phyloP scores from a whole-genome alignment of 2,329 filamentous ascomycete species.

The Aspergillus aculeatinus region DNA sequence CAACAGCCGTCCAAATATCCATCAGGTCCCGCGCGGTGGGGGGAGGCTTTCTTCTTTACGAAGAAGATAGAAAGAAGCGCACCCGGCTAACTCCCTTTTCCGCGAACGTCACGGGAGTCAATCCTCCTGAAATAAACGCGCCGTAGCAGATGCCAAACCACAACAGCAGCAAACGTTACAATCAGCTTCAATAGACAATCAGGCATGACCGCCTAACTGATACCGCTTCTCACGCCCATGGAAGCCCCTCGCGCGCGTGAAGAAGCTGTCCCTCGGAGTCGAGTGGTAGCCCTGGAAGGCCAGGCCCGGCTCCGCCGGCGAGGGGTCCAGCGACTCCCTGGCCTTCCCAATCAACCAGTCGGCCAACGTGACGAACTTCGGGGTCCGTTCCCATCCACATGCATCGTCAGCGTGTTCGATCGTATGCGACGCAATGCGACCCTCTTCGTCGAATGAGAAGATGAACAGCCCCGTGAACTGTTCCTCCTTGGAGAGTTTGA shows the following conservation, averaged over 20 bases:
- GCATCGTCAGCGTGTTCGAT: slow-evolving; percentile 91
- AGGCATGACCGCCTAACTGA: background rate
- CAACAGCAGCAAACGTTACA: background rate
- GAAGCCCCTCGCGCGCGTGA: background rate
- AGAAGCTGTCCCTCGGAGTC: background rate
- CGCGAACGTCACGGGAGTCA: too few species aligned
- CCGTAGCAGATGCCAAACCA: too few species aligned
- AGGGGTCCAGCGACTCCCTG: slow-evolving; percentile 46
- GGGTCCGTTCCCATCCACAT: slow-evolving; percentile 77
- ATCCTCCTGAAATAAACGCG: too few species aligned
- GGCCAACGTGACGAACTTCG: slow-evolving; percentile 84
- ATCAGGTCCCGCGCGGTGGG: background rate
- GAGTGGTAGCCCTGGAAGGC: slow-evolving; percentile 27
- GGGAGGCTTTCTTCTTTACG: too few species aligned
- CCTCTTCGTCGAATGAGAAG: slow-evolving; percentile 90
- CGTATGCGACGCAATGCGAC: slow-evolving; percentile 79
- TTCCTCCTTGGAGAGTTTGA: slow-evolving; percentile 59
- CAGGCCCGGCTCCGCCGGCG: slow-evolving; percentile 25
- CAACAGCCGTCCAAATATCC: background rate
- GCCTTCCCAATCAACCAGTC: slow-evolving; percentile 91
- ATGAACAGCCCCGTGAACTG: slow-evolving; percentile 91
- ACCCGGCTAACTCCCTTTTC: too few species aligned
- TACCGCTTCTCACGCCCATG: background rate
- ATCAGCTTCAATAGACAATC: background rate
- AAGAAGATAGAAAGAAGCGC: too few species aligned